Conservation (phyloP, 305 asterid genomes). For the Solanum hybrid region DNA sequence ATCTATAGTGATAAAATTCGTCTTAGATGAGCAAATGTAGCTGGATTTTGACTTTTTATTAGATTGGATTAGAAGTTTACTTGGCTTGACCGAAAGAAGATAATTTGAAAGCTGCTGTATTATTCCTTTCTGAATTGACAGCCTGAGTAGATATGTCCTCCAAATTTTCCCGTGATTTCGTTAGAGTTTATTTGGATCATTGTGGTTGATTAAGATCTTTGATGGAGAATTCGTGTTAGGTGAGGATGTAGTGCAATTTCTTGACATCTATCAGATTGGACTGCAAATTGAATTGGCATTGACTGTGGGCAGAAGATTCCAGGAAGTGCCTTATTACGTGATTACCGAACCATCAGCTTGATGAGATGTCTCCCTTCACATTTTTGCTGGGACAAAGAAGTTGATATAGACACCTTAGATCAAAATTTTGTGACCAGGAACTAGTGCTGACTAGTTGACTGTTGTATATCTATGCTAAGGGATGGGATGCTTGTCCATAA, state of each 20-base stretch:
- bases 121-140: neutral
- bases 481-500: neutral
- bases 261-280: neutral
- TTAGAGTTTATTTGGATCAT: neutral
- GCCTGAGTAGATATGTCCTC: neutral
- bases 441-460: neutral
- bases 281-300: neutral
- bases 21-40: neutral
- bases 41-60: neutral
- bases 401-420: neutral
- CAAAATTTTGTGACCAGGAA: neutral
- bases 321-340: neutral
- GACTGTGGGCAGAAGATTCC: neutral
- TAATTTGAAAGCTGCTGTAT: neutral
- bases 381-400: neutral
- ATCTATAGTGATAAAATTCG: neutral
- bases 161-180: neutral
- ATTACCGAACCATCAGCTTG: neutral
- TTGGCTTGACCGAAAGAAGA: neutral
- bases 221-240: neutral
- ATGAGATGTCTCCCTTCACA: neutral
- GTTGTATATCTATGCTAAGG: neutral
- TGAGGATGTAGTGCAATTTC: neutral
- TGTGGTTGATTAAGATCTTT: neutral
- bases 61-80: neutral